Percentiles rank a stretch among this genome's conserved stretches.
Conservation (phyloP, 257 asterid species). For the Solanum corneliomulleri region DNA sequence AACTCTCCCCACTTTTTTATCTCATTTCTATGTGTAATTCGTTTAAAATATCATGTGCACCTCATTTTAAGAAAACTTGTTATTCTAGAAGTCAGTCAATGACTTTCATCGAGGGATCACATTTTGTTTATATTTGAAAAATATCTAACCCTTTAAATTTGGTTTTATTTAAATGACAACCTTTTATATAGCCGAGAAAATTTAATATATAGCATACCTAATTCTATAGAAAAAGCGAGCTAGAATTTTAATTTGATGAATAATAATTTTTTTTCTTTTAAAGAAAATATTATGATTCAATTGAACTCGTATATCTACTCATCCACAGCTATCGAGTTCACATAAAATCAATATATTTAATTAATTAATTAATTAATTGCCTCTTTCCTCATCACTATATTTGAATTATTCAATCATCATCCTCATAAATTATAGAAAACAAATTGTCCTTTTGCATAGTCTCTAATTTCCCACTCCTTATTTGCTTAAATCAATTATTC, state of each 20-base stretch:
- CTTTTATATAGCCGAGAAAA: neutral
- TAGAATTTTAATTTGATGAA: neutral
- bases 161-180: neutral
- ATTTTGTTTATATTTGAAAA: neutral
- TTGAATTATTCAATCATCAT: neutral
- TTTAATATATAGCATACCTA: neutral
- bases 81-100: neutral
- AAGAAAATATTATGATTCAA: neutral
- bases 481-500: neutral
- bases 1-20: neutral
- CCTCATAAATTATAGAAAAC: neutral
- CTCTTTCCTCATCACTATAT: neutral
- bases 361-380: neutral
- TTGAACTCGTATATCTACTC: neutral
- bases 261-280: fast-evolving
- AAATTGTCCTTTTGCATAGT: neutral
- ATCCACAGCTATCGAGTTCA: neutral
- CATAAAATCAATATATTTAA: neutral
- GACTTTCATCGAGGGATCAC: neutral
- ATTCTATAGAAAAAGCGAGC: neutral
- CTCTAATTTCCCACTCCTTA: neutral
- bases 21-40: neutral
- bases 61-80: neutral
- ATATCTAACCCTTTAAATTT: neutral
- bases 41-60: neutral